phyloP scores from a whole-genome alignment of 768 basidiomycete species.

The Lactarius pseudohatsudake region DNA sequence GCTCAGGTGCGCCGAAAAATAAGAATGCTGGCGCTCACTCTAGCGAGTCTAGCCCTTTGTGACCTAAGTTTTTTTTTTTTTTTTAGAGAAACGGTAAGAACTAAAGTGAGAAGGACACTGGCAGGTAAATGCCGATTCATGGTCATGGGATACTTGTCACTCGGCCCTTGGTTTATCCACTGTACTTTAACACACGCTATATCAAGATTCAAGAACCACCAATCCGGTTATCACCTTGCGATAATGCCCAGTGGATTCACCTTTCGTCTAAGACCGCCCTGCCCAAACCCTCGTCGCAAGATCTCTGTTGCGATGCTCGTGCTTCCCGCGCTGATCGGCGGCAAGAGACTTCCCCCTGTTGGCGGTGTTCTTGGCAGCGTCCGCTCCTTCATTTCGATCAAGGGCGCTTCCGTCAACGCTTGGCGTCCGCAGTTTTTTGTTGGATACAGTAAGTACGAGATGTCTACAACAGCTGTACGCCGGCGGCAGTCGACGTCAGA shows the following conservation, averaged over 20 bases:
- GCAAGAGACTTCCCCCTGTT: conserved; percentile 48
- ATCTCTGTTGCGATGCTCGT: conserved; percentile 6
- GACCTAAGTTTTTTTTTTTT: neutral
- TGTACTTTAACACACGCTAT: neutral
- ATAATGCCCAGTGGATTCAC: too few relatives aligned
- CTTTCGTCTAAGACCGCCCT: conserved; percentile 28
- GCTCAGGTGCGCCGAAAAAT: neutral
- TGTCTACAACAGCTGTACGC: neutral
- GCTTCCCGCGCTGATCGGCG: conserved; percentile 30
- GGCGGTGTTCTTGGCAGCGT: conserved; percentile 43
- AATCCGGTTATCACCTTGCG: too few relatives aligned
- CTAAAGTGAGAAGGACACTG: too few relatives aligned
- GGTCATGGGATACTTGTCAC: too few relatives aligned
- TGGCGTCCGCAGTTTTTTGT: conserved; percentile 52
- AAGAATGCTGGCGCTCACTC: neutral
- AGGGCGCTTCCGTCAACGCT: conserved; percentile 30
- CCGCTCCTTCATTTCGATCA: too few relatives aligned
- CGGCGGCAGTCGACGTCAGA: conserved; percentile 34
- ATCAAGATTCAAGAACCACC: too few relatives aligned
- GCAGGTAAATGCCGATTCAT: too few relatives aligned
- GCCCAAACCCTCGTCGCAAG: neutral
- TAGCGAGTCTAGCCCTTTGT: too few relatives aligned
- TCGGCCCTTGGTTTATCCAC: too few relatives aligned
- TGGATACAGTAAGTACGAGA: neutral
- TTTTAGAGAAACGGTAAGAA: neutral